Conservation (phyloP, 768 basidiomycete species). For the Hypholoma fasciculare region DNA sequence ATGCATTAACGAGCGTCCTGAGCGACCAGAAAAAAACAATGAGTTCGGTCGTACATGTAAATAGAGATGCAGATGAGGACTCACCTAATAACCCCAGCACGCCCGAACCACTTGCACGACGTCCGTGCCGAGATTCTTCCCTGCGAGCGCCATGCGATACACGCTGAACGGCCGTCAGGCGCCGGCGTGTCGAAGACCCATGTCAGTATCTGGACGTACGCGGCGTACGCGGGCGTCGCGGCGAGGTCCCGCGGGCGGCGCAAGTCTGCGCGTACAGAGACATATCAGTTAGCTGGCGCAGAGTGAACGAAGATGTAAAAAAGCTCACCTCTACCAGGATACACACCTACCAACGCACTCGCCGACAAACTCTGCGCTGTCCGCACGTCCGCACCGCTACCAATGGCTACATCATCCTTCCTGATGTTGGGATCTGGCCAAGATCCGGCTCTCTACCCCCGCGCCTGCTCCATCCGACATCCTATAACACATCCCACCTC, state of each 20-base stretch:
- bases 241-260: conserved; percentile 66
- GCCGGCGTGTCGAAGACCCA: conserved; percentile 96
- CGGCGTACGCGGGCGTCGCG: conserved; percentile 68
- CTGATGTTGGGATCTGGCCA: conserved; percentile 34
- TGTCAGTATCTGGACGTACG: conserved; percentile 87
- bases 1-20: no score
- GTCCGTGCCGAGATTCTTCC: conserved; percentile 92
- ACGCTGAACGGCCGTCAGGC: conserved; percentile 87
- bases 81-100: no score
- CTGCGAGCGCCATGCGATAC: conserved; percentile 93
- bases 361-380: conserved; percentile 37
- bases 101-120: conserved; percentile 32
- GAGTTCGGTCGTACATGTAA: no score
- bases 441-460: conserved; percentile 19
- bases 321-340: conserved; percentile 55
- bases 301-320: conserved; percentile 2
- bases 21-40: no score
- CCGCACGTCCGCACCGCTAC: conserved; percentile 64
- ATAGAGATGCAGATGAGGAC: no score
- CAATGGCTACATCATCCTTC: conserved; percentile 66
- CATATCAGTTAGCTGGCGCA: background rate
- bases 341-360: conserved; percentile 47
- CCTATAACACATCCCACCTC: background rate
- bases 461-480: background rate
- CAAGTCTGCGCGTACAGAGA: conserved; percentile 61